Evolutionary conservation across 2,329 filamentous ascomycete genomes (phyloP), one percentile per base, ranked within the genome.

Genomic region (Beauveria scarabaeidicola): DNA sequence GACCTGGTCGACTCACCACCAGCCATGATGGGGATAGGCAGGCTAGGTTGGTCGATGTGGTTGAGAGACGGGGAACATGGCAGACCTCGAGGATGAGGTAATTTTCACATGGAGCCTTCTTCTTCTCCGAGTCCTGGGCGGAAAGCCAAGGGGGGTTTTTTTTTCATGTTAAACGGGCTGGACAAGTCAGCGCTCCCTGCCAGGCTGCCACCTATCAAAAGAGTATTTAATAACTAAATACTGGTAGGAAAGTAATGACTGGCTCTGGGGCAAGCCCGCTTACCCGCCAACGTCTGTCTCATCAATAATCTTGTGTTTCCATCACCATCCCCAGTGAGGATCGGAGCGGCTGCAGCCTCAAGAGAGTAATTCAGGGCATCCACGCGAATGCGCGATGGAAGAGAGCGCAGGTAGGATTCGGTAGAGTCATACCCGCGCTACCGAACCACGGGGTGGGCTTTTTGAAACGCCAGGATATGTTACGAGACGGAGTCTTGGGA

Each of bases 141-240:
- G 27, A 19, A 21, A 58, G 56, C 52, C 44, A 52, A 52, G 56
- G 56, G 40, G 15, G n/a, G n/a, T n/a, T 27, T 13, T 25, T n/a
- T 51, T 13, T 52, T 29, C 15, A 27, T 58, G 47, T 46, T 40
- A 58, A 52, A 58, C 38, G 46, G 27, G 56, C 56, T 58, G 55
- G 15, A 38, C 36, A 58, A n/a, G 36, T 23, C 25, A n/a, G 38
- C 8, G 13, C 13, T 46, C n/a, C 55, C 40, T 52, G 40, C n/a
- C n/a, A n/a, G n/a, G n/a, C n/a, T n/a, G n/a, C 27, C 47, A 52
- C 47, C 55, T 51, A 40, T 25, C 38, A 47, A 44, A 36, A 21
- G 25, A 19, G 56, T 46, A 36, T 36, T 5, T 15, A 36, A 36
- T 15, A 15, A 36, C 32, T 36, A 15, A 15, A 36, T 36, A 58